phyloP scores from a whole-genome alignment of 2,329 filamentous ascomycete genomes.

The Bipolaris gigantea region DNA sequence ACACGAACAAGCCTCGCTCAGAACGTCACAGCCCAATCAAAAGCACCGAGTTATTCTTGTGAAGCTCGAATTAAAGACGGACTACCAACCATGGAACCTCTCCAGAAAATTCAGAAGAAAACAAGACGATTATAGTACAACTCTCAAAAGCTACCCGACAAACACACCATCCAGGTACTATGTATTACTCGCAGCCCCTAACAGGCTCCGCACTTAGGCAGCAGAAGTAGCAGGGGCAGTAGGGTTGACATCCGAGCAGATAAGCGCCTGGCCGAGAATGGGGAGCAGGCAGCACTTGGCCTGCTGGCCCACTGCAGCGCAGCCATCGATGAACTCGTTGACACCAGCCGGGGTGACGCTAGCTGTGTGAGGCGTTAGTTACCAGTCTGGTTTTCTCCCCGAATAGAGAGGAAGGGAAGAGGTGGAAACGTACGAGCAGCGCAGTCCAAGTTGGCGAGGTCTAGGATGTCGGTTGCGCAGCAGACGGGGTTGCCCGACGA shows the following conservation, averaged over 20 bases:
- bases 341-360: slow-evolving; percentile 43
- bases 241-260: slow-evolving; percentile 43
- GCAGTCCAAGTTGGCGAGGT: slow-evolving; percentile 62
- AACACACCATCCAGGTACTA: not conserved
- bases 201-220: not conserved
- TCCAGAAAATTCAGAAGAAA: not conserved
- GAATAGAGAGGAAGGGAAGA: not conserved
- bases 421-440: slow-evolving; percentile 51
- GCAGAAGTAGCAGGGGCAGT: slow-evolving; percentile 10
- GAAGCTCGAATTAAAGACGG: slow-evolving; percentile 3
- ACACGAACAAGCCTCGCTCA: too few species aligned
- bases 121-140: slow-evolving; percentile 6
- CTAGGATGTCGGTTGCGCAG: slow-evolving; percentile 65
- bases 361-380: slow-evolving; percentile 34
- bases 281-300: slow-evolving; percentile 62
- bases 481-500: slow-evolving; percentile 52
- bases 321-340: slow-evolving; percentile 52
- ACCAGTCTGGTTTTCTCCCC: not conserved
- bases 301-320: slow-evolving; percentile 55
- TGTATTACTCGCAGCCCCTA: not conserved
- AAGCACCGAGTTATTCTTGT: not conserved
- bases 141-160: not conserved
- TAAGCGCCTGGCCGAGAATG: slow-evolving; percentile 48
- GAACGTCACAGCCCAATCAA: not conserved
- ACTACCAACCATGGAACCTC: not conserved